Evolutionary conservation across 2,329 filamentous ascomycete species (phyloP).

Genomic region (Exophiala mesophila): DNA sequence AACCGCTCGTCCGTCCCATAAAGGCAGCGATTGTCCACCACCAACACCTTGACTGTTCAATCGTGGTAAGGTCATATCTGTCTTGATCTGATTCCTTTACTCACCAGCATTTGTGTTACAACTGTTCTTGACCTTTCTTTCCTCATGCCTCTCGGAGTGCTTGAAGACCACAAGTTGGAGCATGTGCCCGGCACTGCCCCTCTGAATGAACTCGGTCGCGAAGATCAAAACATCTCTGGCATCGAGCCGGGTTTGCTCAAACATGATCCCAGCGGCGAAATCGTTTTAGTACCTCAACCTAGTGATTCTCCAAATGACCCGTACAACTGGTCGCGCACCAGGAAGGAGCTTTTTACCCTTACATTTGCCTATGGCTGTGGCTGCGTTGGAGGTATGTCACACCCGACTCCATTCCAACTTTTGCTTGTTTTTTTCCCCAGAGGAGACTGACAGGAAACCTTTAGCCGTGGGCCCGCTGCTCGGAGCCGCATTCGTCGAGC

Average conservation of each 20-base stretch:
- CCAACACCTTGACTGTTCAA: too few species aligned
- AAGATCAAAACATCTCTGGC: constrained; percentile 21
- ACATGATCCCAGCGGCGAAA: constrained; percentile 29
- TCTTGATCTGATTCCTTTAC: too few species aligned
- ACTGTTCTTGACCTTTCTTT: too few species aligned
- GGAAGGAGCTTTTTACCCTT: constrained; percentile 33
- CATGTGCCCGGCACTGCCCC: constrained; percentile 32
- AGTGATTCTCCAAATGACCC: constrained; percentile 22
- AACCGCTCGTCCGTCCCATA: too few species aligned
- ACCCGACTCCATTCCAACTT: constrained; percentile 29
- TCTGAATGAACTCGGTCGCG: constrained; percentile 23
- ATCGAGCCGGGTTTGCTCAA: constrained; percentile 31
- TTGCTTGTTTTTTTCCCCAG: constrained; percentile 18
- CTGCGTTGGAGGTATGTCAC: constrained; percentile 38
- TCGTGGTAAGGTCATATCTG: too few species aligned
- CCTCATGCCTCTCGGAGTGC: constrained; percentile 32
- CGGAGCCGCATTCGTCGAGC: constrained; percentile 15
- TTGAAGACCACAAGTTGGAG: constrained; percentile 30
- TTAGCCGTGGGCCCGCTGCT: constrained; percentile 17
- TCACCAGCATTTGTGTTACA: too few species aligned
- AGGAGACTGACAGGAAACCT: constrained; percentile 17
- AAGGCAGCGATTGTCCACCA: too few species aligned
- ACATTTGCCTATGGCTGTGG: constrained; percentile 37
- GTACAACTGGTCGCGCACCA: constrained; percentile 20
- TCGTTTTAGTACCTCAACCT: constrained; percentile 22